Conservation (phyloP, 148 eudicot species). For the Amaranthus palmeri region DNA sequence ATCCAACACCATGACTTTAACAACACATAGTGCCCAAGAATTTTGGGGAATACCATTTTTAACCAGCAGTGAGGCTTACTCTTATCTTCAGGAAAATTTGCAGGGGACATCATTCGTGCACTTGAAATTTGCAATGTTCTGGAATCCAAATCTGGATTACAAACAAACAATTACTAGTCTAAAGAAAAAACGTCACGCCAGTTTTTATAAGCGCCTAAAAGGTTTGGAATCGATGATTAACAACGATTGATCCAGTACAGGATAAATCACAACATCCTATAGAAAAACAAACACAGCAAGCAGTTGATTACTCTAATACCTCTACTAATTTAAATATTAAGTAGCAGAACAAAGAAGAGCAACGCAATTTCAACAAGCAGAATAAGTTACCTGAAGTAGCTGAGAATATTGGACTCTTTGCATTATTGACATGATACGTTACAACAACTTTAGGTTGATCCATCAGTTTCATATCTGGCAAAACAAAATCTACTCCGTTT, state of each 20-base stretch:
- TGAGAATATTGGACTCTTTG: constrained; percentile 28
- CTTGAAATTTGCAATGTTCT: constrained; percentile 51
- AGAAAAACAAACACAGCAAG: not conserved
- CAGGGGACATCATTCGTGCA: constrained; percentile 65
- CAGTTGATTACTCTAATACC: not conserved
- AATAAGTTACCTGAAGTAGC: constrained; percentile 45
- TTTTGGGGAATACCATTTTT: constrained; percentile 50
- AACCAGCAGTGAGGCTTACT: constrained; percentile 71
- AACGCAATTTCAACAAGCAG: not conserved
- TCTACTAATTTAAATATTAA: not conserved
- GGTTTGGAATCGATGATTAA: not conserved
- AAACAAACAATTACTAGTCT: constrained; percentile 12
- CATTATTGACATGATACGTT: constrained; percentile 42
- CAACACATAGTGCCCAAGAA: not conserved
- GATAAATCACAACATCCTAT: not conserved
- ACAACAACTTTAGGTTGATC: constrained; percentile 61
- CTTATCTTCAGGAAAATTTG: constrained; percentile 51
- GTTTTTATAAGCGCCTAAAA: not conserved
- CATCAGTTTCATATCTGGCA: constrained; percentile 35
- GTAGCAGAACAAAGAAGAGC: not conserved
- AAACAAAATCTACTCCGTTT: constrained; percentile 48
- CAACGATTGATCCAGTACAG: not conserved
- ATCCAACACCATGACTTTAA: not conserved
- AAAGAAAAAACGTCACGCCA: not conserved
- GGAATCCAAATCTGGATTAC: constrained; percentile 50